Percentiles rank a stretch among this genome's conserved stretches.
These are phyloP conservation scores for Cadophora malorum DNA, from an alignment of 2,329 filamentous ascomycete species.

Conservation along the genomic window DNA sequence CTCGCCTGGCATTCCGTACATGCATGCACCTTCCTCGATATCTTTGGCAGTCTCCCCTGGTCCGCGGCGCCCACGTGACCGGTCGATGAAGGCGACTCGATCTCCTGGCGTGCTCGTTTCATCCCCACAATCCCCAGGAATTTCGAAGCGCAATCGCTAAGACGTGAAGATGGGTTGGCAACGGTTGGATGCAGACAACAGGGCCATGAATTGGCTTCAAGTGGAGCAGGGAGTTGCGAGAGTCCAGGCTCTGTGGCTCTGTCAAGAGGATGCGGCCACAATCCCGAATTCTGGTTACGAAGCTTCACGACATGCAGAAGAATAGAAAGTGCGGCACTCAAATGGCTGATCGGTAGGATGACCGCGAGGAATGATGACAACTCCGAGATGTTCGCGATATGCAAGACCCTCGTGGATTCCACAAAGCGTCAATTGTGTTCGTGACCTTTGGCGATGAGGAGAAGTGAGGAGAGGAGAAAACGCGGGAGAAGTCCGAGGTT, in stretches of 20 bases:
- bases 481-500: slow-evolving; percentile 9
- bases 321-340: neutral
- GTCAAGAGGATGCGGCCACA: neutral
- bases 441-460: slow-evolving; percentile 9
- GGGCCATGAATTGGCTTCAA: slow-evolving; percentile 8
- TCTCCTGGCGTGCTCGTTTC: slow-evolving; percentile 21
- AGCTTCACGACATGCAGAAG: slow-evolving; percentile 3
- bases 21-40: slow-evolving; percentile 41
- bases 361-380: neutral
- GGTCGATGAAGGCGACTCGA: slow-evolving; percentile 16
- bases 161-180: neutral
- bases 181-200: slow-evolving; percentile 5
- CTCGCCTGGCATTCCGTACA: slow-evolving; percentile 57
- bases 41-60: slow-evolving; percentile 34
- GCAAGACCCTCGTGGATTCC: neutral
- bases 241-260: neutral
- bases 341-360: neutral
- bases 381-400: neutral
- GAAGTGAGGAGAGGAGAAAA: slow-evolving; percentile 5
- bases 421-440: neutral
- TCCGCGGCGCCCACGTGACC: slow-evolving; percentile 17
- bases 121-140: slow-evolving; percentile 22
- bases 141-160: neutral
- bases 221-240: neutral
- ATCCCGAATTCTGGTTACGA: slow-evolving; percentile 9